A percentile compares a stretch with the other conserved stretches of the same genome.
Evolutionary conservation across 495 filamentous ascomycete genomes (phyloP).

Genomic region (Penicillium angulare): DNA sequence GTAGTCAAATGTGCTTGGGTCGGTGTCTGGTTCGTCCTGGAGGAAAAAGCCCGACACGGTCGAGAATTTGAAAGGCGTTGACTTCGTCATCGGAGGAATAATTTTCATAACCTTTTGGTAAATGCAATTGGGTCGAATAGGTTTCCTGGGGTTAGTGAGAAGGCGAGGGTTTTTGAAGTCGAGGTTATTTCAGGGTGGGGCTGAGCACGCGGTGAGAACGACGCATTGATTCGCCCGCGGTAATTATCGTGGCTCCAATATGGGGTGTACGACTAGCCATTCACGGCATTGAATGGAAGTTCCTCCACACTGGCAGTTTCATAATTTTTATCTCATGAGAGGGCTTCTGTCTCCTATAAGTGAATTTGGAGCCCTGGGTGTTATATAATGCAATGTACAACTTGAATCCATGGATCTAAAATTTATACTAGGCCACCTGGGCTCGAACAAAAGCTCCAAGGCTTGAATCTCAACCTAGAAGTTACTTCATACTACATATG

Average conservation of each 20-base stretch:
- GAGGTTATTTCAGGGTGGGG: not conserved
- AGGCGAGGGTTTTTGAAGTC: not conserved
- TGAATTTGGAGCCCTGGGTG: not conserved
- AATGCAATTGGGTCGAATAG: not conserved
- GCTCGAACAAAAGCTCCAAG: too few species aligned
- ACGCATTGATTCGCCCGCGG: too few species aligned
- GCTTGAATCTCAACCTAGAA: too few species aligned
- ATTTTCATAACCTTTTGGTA: too few species aligned
- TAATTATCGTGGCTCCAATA: too few species aligned
- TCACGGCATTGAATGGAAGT: too few species aligned
- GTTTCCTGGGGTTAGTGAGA: not conserved
- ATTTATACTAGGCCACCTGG: too few species aligned
- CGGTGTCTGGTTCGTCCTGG: conserved; percentile 66
- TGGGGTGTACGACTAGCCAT: too few species aligned
- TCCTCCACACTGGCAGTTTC: too few species aligned
- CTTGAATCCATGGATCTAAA: too few species aligned
- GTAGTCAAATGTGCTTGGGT: conserved; percentile 67
- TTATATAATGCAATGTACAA: not conserved
- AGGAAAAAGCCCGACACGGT: conserved; percentile 68
- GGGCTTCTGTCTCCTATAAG: too few species aligned
- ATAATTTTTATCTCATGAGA: not conserved
- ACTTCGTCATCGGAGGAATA: not conserved
- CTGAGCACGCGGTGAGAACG: not conserved
- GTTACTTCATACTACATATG: too few species aligned
- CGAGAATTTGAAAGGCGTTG: conserved; percentile 25